Percentiles rank a stretch among this genome's conserved stretches.
Conservation (phyloP, 345 rosid genomes). For the Trapa incisa region DNA sequence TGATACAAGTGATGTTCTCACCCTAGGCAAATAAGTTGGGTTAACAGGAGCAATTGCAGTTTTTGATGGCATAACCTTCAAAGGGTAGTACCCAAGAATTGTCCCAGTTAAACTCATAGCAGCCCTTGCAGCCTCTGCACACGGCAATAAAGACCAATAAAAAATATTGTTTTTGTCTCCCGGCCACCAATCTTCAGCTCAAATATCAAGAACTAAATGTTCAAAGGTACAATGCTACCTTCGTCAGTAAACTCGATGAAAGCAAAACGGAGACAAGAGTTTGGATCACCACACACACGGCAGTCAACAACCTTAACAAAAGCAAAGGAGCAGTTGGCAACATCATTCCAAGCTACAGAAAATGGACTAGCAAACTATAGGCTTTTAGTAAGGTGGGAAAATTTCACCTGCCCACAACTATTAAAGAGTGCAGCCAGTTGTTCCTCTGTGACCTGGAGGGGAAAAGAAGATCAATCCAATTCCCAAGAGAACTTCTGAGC, state of each 20-base stretch:
- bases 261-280: constrained; percentile 89
- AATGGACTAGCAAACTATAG: not conserved
- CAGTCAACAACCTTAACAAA: constrained; percentile 60
- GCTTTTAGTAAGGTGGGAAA: not conserved
- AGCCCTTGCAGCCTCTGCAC: constrained; percentile 77
- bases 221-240: constrained; percentile 34
- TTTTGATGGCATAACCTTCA: constrained; percentile 93
- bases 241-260: constrained; percentile 86
- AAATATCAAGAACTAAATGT: constrained; percentile 6
- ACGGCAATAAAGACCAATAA: constrained; percentile 12
- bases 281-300: constrained; percentile 92
- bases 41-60: constrained; percentile 99
- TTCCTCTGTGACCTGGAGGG: constrained; percentile 67
- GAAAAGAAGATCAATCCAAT: constrained; percentile 3
- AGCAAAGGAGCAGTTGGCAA: not conserved
- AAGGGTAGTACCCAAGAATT: constrained; percentile 82
- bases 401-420: constrained; percentile 58
- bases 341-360: constrained; percentile 3
- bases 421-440: constrained; percentile 82
- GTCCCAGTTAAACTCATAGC: constrained; percentile 80
- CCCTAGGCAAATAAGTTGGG: constrained; percentile 93
- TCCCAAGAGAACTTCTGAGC: not conserved
- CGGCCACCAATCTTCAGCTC: not conserved
- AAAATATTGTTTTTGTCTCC: not conserved
- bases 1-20: constrained; percentile 19